A percentile compares a stretch with the other conserved stretches of the same genome.
phyloP scores from a whole-genome alignment of 106 monocot species.

The Dioscorea dumetorum region DNA sequence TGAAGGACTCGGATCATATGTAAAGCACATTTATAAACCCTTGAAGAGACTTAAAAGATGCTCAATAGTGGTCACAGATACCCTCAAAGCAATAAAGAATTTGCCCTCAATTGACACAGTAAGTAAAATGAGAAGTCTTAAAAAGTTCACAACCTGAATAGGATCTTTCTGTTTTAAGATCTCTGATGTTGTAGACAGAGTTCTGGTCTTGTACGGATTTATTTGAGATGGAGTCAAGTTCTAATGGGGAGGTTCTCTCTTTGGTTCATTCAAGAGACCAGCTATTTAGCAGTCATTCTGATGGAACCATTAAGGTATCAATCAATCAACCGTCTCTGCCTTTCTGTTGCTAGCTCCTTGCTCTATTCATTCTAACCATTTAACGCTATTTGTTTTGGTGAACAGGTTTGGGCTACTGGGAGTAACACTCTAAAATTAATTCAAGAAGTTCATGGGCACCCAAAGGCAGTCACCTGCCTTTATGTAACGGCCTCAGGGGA shows the following conservation, averaged over 20 bases:
- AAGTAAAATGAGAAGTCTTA: background rate
- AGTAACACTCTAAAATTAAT: conserved; percentile 29
- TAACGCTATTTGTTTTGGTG: conserved; percentile 2
- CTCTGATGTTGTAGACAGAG: conserved; percentile 31
- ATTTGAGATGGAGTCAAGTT: conserved; percentile 22
- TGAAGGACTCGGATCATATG: conserved; percentile 26
- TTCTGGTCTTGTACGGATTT: conserved; percentile 45
- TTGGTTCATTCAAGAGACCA: conserved; percentile 31
- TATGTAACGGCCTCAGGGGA: conserved; percentile 24
- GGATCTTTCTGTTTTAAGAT: conserved; percentile 1
- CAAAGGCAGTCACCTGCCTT: conserved; percentile 42
- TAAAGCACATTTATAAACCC: conserved; percentile 29
- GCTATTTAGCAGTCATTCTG: conserved; percentile 46
- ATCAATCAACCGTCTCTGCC: background rate
- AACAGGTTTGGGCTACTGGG: conserved; percentile 45
- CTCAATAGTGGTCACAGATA: conserved; percentile 31
- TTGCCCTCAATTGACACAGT: conserved; percentile 35
- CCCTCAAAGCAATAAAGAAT: conserved; percentile 35
- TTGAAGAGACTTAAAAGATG: conserved; percentile 40
- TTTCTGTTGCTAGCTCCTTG: background rate
- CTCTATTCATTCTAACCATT: background rate
- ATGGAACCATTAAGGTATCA: conserved; percentile 57
- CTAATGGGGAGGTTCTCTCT: conserved; percentile 34
- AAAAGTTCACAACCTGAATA: background rate
- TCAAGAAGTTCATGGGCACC: conserved; percentile 38